These are phyloP conservation scores for Trichoderma virens DNA, from an alignment of 495 filamentous ascomycete species.

Conservation along the genomic window DNA sequence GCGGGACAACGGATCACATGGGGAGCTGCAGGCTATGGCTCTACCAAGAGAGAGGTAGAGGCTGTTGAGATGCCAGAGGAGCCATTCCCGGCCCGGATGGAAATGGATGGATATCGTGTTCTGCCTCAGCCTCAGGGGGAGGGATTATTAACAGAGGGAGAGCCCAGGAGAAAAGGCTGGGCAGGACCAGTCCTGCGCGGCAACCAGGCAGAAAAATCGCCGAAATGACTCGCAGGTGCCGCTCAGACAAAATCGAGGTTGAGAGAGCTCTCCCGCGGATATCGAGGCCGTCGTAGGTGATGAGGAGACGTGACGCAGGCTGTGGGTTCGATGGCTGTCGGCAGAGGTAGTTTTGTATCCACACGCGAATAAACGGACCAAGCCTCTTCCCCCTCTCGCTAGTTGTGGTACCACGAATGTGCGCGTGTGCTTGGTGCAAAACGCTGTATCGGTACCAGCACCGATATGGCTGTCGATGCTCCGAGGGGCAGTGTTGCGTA, in stretches of 20 bases:
- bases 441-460: too few relatives aligned
- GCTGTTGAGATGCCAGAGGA: constrained; percentile 1
- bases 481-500: too few relatives aligned
- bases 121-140: not conserved
- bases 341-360: too few relatives aligned
- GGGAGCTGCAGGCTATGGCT: constrained; percentile 6
- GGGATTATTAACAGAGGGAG: not conserved
- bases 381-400: too few relatives aligned
- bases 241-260: not conserved
- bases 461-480: too few relatives aligned
- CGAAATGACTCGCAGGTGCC: not conserved
- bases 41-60: constrained; percentile 1
- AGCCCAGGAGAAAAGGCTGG: not conserved
- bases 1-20: constrained; percentile 18
- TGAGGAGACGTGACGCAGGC: not conserved
- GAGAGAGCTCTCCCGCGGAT: not conserved
- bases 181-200: not conserved
- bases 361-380: too few relatives aligned
- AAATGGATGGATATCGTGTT: not conserved
- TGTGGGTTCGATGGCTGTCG: not conserved
- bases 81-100: not conserved
- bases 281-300: not conserved
- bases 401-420: too few relatives aligned
- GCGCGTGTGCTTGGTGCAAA: too few relatives aligned
- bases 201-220: not conserved